A percentile compares a stretch with the other conserved stretches of the same genome.
Evolutionary conservation across 495 filamentous ascomycete species (phyloP).

Genomic region (Talaromyces ruber): DNA sequence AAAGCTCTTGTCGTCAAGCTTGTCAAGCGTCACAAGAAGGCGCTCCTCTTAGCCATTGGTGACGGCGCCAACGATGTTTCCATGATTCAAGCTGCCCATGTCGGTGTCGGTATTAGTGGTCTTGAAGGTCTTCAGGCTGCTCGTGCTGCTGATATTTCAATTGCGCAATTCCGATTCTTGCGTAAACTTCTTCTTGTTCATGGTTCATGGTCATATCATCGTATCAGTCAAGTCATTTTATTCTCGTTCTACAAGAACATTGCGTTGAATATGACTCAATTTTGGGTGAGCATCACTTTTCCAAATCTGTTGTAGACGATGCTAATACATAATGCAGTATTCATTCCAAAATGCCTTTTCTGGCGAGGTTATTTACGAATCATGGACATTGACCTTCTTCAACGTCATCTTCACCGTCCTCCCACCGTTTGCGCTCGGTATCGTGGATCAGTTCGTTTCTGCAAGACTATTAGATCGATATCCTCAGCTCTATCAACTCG

Average conservation of each 20-base stretch:
- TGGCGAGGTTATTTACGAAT: conserved; percentile 97
- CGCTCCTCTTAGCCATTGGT: conserved; percentile 89
- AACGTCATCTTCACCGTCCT: conserved; percentile 97
- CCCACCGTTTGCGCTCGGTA: conserved; percentile 90
- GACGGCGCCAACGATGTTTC: conserved; percentile 98
- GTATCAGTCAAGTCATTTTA: conserved; percentile 90
- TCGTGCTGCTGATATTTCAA: conserved; percentile 89
- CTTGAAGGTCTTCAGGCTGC: conserved; percentile 98
- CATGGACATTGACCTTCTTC: conserved; percentile 98
- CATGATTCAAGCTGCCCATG: conserved; percentile 99
- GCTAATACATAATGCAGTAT: conserved; percentile 56
- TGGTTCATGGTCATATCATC: conserved; percentile 95
- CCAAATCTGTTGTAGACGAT: neutral
- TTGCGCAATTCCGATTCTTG: conserved; percentile 93
- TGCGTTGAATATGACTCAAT: conserved; percentile 96
- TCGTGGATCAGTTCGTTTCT: conserved; percentile 96
- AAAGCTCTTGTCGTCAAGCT: conserved; percentile 98
- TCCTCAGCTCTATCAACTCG: conserved; percentile 89
- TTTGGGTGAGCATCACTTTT: conserved; percentile 63
- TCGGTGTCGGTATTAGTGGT: conserved; percentile 96
- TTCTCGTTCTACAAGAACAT: conserved; percentile 99
- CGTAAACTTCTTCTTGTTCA: conserved; percentile 94
- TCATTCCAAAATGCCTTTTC: conserved; percentile 98
- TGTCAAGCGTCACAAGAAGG: conserved; percentile 90
- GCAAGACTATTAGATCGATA: conserved; percentile 95